A percentile compares a stretch with the other conserved stretches of the same genome.
phyloP scores from a whole-genome alignment of 2,329 filamentous ascomycete genomes.

The Rhytidhysteron rufulum region DNA sequence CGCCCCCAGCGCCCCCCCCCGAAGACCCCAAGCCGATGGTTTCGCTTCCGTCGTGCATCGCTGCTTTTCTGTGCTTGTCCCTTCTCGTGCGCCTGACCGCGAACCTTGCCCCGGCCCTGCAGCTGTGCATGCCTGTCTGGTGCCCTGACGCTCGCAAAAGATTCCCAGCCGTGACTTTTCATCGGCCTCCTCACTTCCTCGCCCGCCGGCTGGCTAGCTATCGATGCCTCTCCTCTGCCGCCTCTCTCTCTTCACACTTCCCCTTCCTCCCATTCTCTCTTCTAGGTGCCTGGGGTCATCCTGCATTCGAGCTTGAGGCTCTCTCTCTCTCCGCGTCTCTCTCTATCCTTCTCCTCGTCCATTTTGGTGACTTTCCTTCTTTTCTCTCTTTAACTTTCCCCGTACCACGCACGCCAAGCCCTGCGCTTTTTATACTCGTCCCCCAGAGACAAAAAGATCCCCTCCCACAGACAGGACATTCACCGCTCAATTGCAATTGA shows the following conservation, averaged over 20 bases:
- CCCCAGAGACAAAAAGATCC: constrained; percentile 12
- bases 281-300: constrained; percentile 12
- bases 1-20: no score
- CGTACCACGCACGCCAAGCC: constrained; percentile 11
- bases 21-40: neutral
- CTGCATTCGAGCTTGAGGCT: constrained; percentile 27
- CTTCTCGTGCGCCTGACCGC: constrained; percentile 8
- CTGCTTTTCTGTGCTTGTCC: constrained; percentile 11
- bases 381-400: constrained; percentile 14
- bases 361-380: constrained; percentile 7
- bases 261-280: constrained; percentile 14
- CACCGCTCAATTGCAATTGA: constrained; percentile 3
- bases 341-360: constrained; percentile 5
- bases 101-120: neutral
- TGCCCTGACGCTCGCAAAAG: neutral
- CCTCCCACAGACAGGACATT: constrained; percentile 1
- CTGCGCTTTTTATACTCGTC: constrained; percentile 11
- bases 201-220: constrained; percentile 6
- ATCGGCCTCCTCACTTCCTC: constrained; percentile 4
- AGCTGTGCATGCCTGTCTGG: neutral
- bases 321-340: no score
- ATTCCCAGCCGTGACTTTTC: constrained; percentile 8
- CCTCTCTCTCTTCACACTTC: constrained; percentile 16
- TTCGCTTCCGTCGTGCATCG: neutral
- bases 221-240: constrained; percentile 18